Conservation (phyloP, 2,329 filamentous ascomycete genomes). For the Trichophyton rubrum region DNA sequence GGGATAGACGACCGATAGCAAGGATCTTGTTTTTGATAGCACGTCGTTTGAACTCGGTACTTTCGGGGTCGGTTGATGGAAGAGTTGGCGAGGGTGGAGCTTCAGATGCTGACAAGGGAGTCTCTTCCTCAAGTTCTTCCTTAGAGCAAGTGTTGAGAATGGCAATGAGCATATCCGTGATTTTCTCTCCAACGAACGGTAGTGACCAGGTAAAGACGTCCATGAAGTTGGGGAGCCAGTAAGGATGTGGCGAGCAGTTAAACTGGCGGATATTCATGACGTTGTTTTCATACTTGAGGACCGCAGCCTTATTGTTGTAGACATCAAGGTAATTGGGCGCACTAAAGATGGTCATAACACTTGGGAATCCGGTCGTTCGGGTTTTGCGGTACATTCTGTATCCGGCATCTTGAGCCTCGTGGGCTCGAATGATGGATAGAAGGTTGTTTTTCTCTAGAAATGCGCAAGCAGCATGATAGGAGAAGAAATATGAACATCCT, state of each 20-base stretch:
- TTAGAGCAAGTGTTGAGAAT: conserved; percentile 99
- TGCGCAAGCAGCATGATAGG: conserved; percentile 88
- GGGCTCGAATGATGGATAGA: conserved; percentile 88
- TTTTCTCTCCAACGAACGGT: conserved; percentile 96
- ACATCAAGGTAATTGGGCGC: conserved; percentile 98
- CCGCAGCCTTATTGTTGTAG: conserved; percentile 99
- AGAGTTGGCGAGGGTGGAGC: conserved; percentile 52
- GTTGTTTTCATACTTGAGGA: conserved; percentile 99
- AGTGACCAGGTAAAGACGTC: conserved; percentile 99
- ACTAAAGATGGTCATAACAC: conserved; percentile 99
- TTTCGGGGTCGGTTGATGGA: conserved; percentile 56
- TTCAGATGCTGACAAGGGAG: conserved; percentile 57
- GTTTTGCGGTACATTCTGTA: conserved; percentile 99
- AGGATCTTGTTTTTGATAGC: conserved; percentile 99
- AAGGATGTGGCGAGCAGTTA: conserved; percentile 97
- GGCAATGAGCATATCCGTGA: conserved; percentile 98
- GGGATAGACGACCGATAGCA: conserved; percentile 87
- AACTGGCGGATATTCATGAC: conserved; percentile 99
- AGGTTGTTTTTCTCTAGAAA: conserved; percentile 99
- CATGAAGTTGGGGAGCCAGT: conserved; percentile 99
- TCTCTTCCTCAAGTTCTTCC: conserved; percentile 87
- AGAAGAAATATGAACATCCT: conserved; percentile 98
- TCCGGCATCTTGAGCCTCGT: conserved; percentile 95
- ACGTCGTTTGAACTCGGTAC: conserved; percentile 83
- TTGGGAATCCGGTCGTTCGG: conserved; percentile 91